These are phyloP conservation scores for Dysphania ambrosioides DNA, from an alignment of 148 eudicot species.

Conservation along the genomic window DNA sequence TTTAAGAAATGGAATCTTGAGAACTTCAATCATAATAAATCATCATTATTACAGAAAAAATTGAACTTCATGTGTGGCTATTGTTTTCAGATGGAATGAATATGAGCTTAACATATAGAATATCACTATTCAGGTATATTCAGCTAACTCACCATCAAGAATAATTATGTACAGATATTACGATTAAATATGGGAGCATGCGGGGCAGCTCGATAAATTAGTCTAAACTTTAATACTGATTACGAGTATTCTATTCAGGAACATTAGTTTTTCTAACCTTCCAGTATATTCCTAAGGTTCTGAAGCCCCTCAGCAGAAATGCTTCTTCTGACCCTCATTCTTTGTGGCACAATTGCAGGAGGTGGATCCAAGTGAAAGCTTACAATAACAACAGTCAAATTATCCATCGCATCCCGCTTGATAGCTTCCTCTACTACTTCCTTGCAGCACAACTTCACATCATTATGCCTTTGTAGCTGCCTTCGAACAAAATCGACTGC, in stretches of 20 bases:
- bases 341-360: conserved; percentile 43
- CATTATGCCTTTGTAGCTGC: conserved; percentile 66
- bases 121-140: conserved; percentile 13
- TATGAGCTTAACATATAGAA: conserved; percentile 15
- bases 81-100: background rate
- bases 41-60: conserved; percentile 3
- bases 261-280: conserved; percentile 32
- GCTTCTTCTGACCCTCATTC: conserved; percentile 54
- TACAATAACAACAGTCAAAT: conserved; percentile 75
- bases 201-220: conserved; percentile 16
- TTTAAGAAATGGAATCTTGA: background rate
- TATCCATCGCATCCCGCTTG: conserved; percentile 58
- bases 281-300: conserved; percentile 49
- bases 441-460: conserved; percentile 64
- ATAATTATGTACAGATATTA: conserved; percentile 34
- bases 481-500: conserved; percentile 80
- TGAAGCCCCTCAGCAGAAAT: conserved; percentile 83
- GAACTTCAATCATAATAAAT: background rate
- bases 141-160: conserved; percentile 19
- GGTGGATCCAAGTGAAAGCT: conserved; percentile 83
- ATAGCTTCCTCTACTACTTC: conserved; percentile 76
- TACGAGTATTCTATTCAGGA: conserved; percentile 2
- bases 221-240: conserved; percentile 6
- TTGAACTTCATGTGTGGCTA: background rate
- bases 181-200: conserved; percentile 12